phyloP scores from a whole-genome alignment of 495 filamentous ascomycete genomes.

The Tuber melanosporum region DNA sequence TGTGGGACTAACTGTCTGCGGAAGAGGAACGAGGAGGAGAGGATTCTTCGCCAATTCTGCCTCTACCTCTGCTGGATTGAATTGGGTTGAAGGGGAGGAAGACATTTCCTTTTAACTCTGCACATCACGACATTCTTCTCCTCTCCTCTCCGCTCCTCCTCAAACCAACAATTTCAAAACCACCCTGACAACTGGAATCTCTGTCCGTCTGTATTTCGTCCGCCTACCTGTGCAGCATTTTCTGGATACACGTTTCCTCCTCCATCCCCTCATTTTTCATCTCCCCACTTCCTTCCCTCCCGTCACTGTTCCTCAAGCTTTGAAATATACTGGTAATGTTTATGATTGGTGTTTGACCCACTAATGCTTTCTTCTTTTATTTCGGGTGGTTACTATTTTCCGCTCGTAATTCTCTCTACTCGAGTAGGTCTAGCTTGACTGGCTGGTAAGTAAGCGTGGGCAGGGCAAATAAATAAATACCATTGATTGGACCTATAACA shows the following conservation, averaged over 20 bases:
- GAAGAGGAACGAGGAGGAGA: neutral
- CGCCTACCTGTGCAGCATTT: neutral
- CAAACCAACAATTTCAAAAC: neutral
- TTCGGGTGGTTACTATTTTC: neutral
- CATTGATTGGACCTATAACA: neutral
- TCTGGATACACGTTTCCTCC: conserved; percentile 4
- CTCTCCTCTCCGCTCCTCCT: neutral
- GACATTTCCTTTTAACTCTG: neutral
- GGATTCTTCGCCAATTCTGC: neutral
- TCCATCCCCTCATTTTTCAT: neutral
- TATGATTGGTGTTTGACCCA: neutral
- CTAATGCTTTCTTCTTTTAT: neutral
- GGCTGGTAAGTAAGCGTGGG: neutral
- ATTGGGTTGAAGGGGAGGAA: neutral
- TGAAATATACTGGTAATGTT: neutral
- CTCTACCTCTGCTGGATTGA: neutral
- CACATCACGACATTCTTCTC: conserved; percentile 2
- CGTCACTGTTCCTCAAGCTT: neutral
- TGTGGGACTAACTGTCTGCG: neutral
- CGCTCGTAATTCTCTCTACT: neutral
- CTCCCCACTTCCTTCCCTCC: neutral
- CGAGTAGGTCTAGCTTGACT: neutral
- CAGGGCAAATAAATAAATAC: neutral
- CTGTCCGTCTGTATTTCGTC: neutral
- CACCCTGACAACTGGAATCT: neutral